Conservation (phyloP, 1,284 basidiomycete species). For the Earliella scabrosa region DNA sequence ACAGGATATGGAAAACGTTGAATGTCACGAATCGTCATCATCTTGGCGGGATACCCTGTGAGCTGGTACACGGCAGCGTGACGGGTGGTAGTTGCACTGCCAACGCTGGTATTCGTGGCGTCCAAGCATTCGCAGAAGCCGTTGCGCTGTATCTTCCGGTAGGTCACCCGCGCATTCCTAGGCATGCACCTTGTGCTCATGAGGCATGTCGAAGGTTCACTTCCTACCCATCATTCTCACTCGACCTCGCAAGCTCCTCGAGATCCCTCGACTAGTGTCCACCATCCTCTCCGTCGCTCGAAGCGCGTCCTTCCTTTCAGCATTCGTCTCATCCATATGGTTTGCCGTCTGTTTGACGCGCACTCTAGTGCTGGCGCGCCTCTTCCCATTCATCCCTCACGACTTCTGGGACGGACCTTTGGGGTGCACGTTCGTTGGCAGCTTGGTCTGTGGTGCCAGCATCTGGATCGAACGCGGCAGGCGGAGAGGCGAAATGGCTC, state of each 20-base stretch:
- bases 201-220: slow-evolving; percentile 55
- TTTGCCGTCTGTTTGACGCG: slow-evolving; percentile 68
- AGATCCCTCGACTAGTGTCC: slow-evolving; percentile 41
- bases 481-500: slow-evolving; percentile 74
- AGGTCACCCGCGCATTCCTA: slow-evolving; percentile 12
- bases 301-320: slow-evolving; percentile 72
- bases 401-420: slow-evolving; percentile 78
- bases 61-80: slow-evolving; percentile 65
- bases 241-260: slow-evolving; percentile 55
- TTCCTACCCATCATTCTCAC: slow-evolving; percentile 66
- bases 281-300: slow-evolving; percentile 55
- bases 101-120: slow-evolving; percentile 57
- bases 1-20: slow-evolving; percentile 55
- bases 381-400: slow-evolving; percentile 69
- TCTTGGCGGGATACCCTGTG: slow-evolving; percentile 74
- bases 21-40: slow-evolving; percentile 53
- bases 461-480: slow-evolving; percentile 76
- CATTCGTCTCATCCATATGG: slow-evolving; percentile 74
- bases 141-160: slow-evolving; percentile 72
- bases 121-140: slow-evolving; percentile 63
- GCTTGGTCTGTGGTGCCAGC: slow-evolving; percentile 70
- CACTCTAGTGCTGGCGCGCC: slow-evolving; percentile 61
- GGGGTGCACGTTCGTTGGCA: slow-evolving; percentile 69
- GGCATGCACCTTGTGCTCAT: slow-evolving; percentile 2
- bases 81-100: slow-evolving; percentile 59